Percentiles rank a stretch among this genome's conserved stretches.
Evolutionary conservation across 2,329 filamentous ascomycete genomes (phyloP).

Genomic region (Fusarium sp.): DNA sequence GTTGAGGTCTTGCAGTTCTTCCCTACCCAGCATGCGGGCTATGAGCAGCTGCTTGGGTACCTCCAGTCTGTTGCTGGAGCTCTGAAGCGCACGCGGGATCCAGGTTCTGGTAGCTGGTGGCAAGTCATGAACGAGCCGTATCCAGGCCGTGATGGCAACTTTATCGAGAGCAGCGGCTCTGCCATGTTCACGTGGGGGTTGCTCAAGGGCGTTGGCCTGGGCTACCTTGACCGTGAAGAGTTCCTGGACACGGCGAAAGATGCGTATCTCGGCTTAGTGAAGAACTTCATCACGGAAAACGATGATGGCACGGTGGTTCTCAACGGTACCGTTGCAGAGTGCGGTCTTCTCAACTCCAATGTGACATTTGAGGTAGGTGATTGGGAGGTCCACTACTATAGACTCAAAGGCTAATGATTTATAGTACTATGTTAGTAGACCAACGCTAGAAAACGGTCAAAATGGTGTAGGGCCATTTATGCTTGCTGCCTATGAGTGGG

Average conservation of each 20-base stretch:
- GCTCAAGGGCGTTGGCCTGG: conserved; percentile 51
- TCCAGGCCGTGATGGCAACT: conserved; percentile 59
- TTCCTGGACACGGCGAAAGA: conserved; percentile 24
- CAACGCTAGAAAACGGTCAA: conserved; percentile 20
- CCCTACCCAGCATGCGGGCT: conserved; percentile 46
- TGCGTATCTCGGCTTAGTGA: conserved; percentile 46
- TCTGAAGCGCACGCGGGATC: conserved; percentile 53
- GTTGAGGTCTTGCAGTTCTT: conserved; percentile 58
- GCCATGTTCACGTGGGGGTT: conserved; percentile 65
- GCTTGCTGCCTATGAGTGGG: conserved; percentile 37
- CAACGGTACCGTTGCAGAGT: conserved; percentile 59
- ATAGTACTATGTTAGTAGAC: conserved; percentile 30
- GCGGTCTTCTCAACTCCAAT: conserved; percentile 56
- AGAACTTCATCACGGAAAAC: conserved; percentile 54
- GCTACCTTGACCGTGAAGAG: conserved; percentile 15
- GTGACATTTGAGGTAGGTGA: conserved; percentile 57
- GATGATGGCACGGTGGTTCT: conserved; percentile 56
- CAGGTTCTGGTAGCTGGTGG: conserved; percentile 61
- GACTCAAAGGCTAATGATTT: neutral
- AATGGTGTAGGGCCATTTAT: conserved; percentile 35
- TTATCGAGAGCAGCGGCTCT: conserved; percentile 65
- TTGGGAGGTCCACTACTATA: accelerated
- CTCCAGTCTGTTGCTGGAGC: conserved; percentile 52
- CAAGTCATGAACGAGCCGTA: conserved; percentile 62
- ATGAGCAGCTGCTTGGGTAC: conserved; percentile 48